Conservation (phyloP, 2,329 filamentous ascomycete genomes). For the Hypoxylon sp. region DNA sequence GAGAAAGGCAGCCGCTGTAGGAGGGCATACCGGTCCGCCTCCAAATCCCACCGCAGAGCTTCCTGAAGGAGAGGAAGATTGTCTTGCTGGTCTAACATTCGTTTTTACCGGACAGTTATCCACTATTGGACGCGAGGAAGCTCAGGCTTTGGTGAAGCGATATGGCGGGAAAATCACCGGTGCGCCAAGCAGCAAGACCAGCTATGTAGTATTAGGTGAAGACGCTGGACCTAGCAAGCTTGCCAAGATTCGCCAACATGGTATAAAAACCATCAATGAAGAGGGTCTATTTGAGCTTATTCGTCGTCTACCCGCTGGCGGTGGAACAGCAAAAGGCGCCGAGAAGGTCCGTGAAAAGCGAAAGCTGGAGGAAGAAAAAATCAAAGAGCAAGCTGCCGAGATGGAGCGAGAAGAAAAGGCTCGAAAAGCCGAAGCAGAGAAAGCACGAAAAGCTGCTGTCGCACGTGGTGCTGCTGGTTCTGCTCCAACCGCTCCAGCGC, state of each 20-base stretch:
- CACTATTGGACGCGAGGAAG: conserved; percentile 85
- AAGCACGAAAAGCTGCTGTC: conserved; percentile 65
- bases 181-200: conserved; percentile 92
- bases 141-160: conserved; percentile 86
- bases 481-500: conserved; percentile 55
- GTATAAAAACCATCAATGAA: conserved; percentile 93
- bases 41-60: conserved; percentile 73
- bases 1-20: conserved; percentile 70
- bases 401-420: conserved; percentile 86
- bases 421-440: conserved; percentile 65
- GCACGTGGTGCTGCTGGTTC: conserved; percentile 56
- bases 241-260: conserved; percentile 81
- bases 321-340: conserved; percentile 88
- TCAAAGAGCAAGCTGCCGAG: conserved; percentile 82
- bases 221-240: conserved; percentile 96
- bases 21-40: conserved; percentile 73
- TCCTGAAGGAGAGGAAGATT: conserved; percentile 88
- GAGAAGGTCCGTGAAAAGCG: conserved; percentile 88
- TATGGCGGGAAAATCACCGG: conserved; percentile 93
- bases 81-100: conserved; percentile 88
- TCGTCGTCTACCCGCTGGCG: conserved; percentile 81
- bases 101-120: conserved; percentile 94
- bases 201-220: conserved; percentile 88
- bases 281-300: conserved; percentile 92
- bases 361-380: conserved; percentile 84